Evolutionary conservation across 768 basidiomycete species (phyloP).

Genomic region (Naganishia kalamii): DNA sequence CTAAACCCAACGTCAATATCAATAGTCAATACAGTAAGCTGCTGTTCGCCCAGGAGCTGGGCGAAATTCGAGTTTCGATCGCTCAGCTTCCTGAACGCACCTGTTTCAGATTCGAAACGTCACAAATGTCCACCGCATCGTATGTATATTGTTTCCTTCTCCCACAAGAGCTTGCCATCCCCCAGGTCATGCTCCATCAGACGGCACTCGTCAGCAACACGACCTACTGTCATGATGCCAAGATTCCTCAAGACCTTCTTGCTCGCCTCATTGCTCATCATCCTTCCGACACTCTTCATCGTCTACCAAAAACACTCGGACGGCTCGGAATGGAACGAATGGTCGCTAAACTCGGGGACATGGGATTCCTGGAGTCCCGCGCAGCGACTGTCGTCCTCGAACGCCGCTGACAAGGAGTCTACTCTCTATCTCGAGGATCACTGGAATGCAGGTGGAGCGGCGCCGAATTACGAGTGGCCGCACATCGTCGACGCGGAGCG

Average conservation of each 20-base stretch:
- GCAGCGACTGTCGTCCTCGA: neutral
- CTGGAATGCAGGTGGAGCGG: conserved; percentile 22
- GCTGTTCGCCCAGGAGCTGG: neutral
- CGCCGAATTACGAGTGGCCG: neutral
- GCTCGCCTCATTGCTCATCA: conserved; percentile 28
- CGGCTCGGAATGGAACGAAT: conserved; percentile 10
- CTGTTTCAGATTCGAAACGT: too few relatives aligned
- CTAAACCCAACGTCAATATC: too few relatives aligned
- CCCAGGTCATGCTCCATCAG: neutral
- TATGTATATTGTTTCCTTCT: too few relatives aligned
- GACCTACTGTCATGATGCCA: conserved; percentile 20
- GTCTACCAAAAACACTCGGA: conserved; percentile 27
- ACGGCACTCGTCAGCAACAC: too few relatives aligned
- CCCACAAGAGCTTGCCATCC: too few relatives aligned
- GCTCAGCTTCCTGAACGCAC: too few relatives aligned
- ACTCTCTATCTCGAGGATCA: conserved; percentile 18
- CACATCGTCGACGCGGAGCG: neutral
- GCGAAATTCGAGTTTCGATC: neutral
- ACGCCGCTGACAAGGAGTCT: neutral
- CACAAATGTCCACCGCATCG: too few relatives aligned
- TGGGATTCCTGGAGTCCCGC: neutral
- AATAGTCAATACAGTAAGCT: too few relatives aligned
- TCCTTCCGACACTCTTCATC: conserved; percentile 36
- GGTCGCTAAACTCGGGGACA: neutral
- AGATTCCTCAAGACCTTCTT: conserved; percentile 32